Base-by-base conservation (phyloP, 2,329 filamentous ascomycete species). In the Gaeumannomyces sp. region DNA sequence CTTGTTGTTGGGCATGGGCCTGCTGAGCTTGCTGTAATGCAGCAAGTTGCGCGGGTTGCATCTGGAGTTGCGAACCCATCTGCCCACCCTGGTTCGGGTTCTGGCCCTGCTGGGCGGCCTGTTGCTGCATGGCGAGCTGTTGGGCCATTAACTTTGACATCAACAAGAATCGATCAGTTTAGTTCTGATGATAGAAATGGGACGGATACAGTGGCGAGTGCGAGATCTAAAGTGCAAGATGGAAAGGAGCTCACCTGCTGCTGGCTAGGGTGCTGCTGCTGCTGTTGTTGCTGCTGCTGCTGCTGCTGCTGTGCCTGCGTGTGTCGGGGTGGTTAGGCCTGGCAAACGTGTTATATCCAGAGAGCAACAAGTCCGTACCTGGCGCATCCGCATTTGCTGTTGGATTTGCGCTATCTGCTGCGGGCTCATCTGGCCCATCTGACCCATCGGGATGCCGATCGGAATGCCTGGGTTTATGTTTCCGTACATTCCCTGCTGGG, bases 381-480 rank as follows among this genome's bases (percentile, higher is more conserved):
- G 69, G 64, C 69, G 69, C 63, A 70, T 66, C 31, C 63, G 65
- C 64, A 67, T 70, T 59, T 73, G 64, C 8, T 74, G 73, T 45
- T 76, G 74, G 64, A 76, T 66, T 61, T 78, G 75, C 38, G 72
- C 71, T 56, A 68, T 68, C 59, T 74, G 73, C 38, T 76, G 75
- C 29, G 80, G 73, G 69, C 76, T 78, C 67, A 78, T 76, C 59
- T 77, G 76, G 59, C 75, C 71, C 65, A 70, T 71, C 63, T 76
- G 76, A 67, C 83, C 76, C 70, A 86, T 79, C 59, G 75, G 45
- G 45, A 87, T 83, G 4, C 78, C 80, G 72, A 88, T 84, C 50
- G 78, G 82, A 70, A 85, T 82, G 25, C 78, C 77, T 67, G 61
- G 45, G 33, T 59, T 63, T n/a, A 63, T 57, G n/a, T 57, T 57